Evolutionary conservation across 768 basidiomycete species (phyloP).

Genomic region (Tylopilus rubrobrunneus): DNA sequence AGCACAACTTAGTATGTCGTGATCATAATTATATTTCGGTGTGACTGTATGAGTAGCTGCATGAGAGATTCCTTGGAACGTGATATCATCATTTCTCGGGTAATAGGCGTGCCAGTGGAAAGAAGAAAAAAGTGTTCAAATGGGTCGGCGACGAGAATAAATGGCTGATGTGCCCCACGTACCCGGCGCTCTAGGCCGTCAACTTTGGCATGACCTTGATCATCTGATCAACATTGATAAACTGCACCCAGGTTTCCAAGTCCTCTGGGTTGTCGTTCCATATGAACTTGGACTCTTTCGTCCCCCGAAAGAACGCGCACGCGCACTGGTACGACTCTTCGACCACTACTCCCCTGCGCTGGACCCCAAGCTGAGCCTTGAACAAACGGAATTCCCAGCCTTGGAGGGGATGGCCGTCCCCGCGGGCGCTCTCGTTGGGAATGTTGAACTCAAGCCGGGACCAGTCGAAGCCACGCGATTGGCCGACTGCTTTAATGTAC

Average conservation of each 20-base stretch:
- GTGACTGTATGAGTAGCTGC: too few relatives aligned
- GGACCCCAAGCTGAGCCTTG: slow-evolving; percentile 66
- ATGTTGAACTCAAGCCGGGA: slow-evolving; percentile 81
- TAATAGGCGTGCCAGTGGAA: too few relatives aligned
- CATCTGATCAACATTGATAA: slow-evolving; percentile 79
- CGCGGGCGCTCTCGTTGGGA: slow-evolving; percentile 53
- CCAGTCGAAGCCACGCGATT: slow-evolving; percentile 76
- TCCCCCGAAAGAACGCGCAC: slow-evolving; percentile 71
- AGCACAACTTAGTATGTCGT: too few relatives aligned
- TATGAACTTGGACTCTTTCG: slow-evolving; percentile 60
- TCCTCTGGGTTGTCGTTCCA: slow-evolving; percentile 67
- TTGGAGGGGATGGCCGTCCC: slow-evolving; percentile 64
- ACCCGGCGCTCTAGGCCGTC: slow-evolving; percentile 37
- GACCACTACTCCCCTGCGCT: slow-evolving; percentile 46
- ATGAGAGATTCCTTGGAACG: too few relatives aligned
- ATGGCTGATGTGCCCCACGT: too few relatives aligned
- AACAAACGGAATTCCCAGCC: slow-evolving; percentile 90
- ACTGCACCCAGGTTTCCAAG: slow-evolving; percentile 78
- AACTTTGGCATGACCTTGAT: slow-evolving; percentile 75
- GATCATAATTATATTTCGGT: too few relatives aligned
- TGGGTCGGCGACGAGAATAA: too few relatives aligned
- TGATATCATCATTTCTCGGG: too few relatives aligned
- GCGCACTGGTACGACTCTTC: slow-evolving; percentile 76
- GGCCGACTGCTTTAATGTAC: slow-evolving; percentile 81
- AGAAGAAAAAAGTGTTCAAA: too few relatives aligned